phyloP scores from a whole-genome alignment of 768 basidiomycete genomes.

The Mycena pura region DNA sequence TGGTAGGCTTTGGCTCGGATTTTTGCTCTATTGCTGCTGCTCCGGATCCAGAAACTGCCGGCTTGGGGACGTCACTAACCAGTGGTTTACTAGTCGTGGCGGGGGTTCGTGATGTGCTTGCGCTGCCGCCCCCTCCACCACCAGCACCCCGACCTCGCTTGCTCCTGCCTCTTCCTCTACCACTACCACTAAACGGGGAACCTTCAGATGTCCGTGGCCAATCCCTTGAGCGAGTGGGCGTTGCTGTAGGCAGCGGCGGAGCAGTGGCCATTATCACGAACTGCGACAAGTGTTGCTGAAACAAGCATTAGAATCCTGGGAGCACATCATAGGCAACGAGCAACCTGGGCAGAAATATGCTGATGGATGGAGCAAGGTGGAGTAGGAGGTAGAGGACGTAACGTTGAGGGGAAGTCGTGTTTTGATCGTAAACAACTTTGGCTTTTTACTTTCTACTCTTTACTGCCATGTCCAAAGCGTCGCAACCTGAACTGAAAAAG shows the following conservation, averaged over 20 bases:
- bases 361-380: neutral
- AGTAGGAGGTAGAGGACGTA: neutral
- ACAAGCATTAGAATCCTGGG: slow-evolving; percentile 10
- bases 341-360: neutral
- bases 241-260: slow-evolving; percentile 23
- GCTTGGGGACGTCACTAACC: slow-evolving; percentile 4
- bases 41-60: slow-evolving; percentile 2
- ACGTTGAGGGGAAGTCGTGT: neutral
- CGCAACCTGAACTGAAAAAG: slow-evolving; percentile 98
- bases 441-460: neutral
- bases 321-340: no score
- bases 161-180: slow-evolving; percentile 39
- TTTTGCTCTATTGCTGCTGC: slow-evolving; percentile 23
- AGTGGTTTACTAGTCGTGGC: neutral
- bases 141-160: slow-evolving; percentile 40
- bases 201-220: slow-evolving; percentile 57
- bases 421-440: slow-evolving; percentile 8
- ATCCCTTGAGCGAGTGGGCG: slow-evolving; percentile 43
- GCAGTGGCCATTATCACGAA: slow-evolving; percentile 49
- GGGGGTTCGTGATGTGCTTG: slow-evolving; percentile 25
- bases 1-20: slow-evolving; percentile 24
- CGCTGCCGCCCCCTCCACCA: slow-evolving; percentile 31
- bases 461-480: slow-evolving; percentile 84
- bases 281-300: neutral
- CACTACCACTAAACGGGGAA: slow-evolving; percentile 51